Conservation (phyloP, 116 monocot genomes). For the Dioscorea cayenensis region DNA sequence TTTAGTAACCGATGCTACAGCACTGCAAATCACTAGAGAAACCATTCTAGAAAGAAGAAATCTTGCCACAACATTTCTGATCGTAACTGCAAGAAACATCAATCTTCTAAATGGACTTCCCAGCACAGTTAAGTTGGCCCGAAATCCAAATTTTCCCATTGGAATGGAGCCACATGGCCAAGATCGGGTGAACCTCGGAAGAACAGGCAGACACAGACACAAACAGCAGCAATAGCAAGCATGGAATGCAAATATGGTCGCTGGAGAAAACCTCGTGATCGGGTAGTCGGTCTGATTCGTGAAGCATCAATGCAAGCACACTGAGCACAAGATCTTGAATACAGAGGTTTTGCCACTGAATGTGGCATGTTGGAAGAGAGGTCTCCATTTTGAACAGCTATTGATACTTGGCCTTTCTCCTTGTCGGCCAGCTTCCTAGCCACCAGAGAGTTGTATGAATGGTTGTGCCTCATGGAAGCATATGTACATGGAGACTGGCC, state of each 20-base stretch:
- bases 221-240: conserved; percentile 93
- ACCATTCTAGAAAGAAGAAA: neutral
- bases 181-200: conserved; percentile 56
- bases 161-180: conserved; percentile 53
- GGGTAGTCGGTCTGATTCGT: conserved; percentile 7
- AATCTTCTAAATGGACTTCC: neutral
- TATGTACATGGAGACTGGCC: conserved; percentile 57
- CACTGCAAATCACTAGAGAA: too few species aligned
- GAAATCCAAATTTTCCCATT: conserved; percentile 79
- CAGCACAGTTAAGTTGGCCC: conserved; percentile 35
- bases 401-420: conserved; percentile 54
- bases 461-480: conserved; percentile 58
- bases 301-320: conserved; percentile 35
- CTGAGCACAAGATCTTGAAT: conserved; percentile 30
- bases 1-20: too few species aligned
- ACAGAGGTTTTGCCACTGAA: conserved; percentile 5
- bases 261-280: conserved; percentile 35
- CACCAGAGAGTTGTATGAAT: conserved; percentile 67
- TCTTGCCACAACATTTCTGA: neutral
- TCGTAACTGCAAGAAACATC: neutral
- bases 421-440: conserved; percentile 51
- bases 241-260: conserved; percentile 70
- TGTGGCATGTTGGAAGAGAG: conserved; percentile 22
- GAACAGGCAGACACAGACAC: conserved; percentile 94
- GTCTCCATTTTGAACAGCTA: conserved; percentile 34